phyloP scores from a whole-genome alignment of 148 eudicot genomes.

The Arctostaphylos glauca region DNA sequence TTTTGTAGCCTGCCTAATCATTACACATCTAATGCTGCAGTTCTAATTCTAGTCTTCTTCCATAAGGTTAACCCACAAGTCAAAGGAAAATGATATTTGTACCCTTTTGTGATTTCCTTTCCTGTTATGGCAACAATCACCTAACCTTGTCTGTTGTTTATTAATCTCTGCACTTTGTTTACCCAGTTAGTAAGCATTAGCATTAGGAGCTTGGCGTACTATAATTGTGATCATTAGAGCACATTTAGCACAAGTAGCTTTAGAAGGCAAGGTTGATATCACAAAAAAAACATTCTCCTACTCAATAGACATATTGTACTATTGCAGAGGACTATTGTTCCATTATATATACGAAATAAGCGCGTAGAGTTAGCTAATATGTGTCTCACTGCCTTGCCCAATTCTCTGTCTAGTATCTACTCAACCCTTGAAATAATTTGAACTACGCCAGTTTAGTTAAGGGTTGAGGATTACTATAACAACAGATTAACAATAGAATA shows the following conservation, averaged over 20 bases:
- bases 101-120: neutral
- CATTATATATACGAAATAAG: neutral
- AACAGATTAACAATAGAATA: neutral
- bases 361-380: neutral
- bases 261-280: neutral
- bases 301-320: neutral
- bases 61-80: neutral
- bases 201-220: neutral
- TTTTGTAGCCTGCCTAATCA: neutral
- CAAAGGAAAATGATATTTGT: neutral
- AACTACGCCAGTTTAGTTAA: neutral
- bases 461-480: neutral
- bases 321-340: neutral
- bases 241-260: neutral
- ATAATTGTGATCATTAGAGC: neutral
- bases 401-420: neutral
- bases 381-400: neutral
- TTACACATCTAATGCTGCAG: neutral
- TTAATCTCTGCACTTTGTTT: neutral
- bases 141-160: neutral
- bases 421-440: constrained; percentile 1
- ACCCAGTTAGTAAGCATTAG: neutral
- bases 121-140: neutral
- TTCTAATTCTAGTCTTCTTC: neutral
- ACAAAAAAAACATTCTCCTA: neutral